Evolutionary conservation across 345 rosid genomes (phyloP), one percentile per base, ranked within the genome.

Genomic region (Corymbia maculata): DNA sequence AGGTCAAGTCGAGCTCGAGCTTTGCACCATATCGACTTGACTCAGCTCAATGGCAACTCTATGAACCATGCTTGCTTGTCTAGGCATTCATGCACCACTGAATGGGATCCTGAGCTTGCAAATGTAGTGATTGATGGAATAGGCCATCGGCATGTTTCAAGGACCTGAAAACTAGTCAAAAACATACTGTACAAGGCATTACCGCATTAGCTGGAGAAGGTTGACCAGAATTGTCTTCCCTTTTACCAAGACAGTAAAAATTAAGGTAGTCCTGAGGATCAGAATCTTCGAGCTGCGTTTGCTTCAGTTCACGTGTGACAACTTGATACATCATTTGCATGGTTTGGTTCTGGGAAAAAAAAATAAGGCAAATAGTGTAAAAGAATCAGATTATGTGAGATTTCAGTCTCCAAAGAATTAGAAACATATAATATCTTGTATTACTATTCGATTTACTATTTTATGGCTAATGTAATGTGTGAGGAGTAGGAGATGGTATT

Each of bases 231-330:
- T 57, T 55, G 1, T 89, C 70, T 91, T 97, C 99, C 87, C 95
- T 91, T 16, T 95, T 97, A 88, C 98, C 99, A 87, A 97, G 91
- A 89, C 99, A 97, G 91, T 93, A 97, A 92, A 98, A 98, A 95
- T 97, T 98, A 55, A 98, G 98, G 94, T 95, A 98, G 86, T 98
- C 98, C 84, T 88, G 94, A 79, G 99, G 99, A 92, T 94, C 93
- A 47, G 95, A 89, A 86, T 92, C 94, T 89, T 68, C 75, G 36
- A 87, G 89, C 75, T 92, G 86, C 94, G 79, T 91, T 36, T 92
- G 87, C 90, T 93, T 93, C 88, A 98, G 92, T 87, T 91, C 98
- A 85, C 21, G 47, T 52, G 96, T 96, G 84, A 98, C 88, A 52
- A 95, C 88, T 79, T 52, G 87, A 90, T 98, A 97, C 99, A 98